phyloP scores from a whole-genome alignment of 1,139 yeast genomes.

The Scheffersomyces lignicola region DNA sequence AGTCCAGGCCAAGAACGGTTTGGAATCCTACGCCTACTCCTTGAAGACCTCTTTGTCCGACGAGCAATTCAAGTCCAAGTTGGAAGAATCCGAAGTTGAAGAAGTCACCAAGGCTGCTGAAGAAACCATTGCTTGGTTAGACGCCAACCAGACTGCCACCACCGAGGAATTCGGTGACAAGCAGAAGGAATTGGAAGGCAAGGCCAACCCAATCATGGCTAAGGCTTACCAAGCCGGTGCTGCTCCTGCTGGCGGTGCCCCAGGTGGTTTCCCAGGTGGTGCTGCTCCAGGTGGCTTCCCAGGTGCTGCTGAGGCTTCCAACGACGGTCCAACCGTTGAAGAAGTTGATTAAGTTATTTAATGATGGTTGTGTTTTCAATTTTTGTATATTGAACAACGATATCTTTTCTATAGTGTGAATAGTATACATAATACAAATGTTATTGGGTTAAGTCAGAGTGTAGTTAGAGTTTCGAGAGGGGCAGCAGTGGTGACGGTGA shows the following conservation, averaged over 20 bases:
- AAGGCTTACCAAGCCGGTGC: conserved; percentile 82
- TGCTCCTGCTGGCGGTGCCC: conserved; percentile 64
- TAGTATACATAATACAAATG: conserved; percentile 9
- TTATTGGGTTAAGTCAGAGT: no score
- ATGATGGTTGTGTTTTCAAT: neutral
- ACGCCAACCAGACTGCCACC: conserved; percentile 82
- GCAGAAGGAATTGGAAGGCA: conserved; percentile 91
- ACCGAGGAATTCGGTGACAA: conserved; percentile 84
- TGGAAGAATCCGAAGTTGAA: conserved; percentile 76
- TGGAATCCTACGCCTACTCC: conserved; percentile 89
- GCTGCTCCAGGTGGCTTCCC: conserved; percentile 48
- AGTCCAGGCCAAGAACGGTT: conserved; percentile 74
- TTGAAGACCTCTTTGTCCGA: conserved; percentile 81
- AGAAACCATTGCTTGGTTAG: conserved; percentile 86
- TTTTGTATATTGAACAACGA: conserved; percentile 7
- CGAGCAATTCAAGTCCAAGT: conserved; percentile 79
- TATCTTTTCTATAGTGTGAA: no score
- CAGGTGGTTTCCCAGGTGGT: conserved; percentile 50
- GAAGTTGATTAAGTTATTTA: conserved; percentile 70
- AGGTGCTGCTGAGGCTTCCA: conserved; percentile 67
- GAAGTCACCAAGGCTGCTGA: conserved; percentile 81
- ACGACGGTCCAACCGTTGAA: conserved; percentile 91
- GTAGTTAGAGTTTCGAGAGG: no score
- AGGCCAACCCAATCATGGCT: conserved; percentile 92
- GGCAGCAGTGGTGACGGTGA: no score